Percentiles rank a stretch among this genome's conserved stretches.
Evolutionary conservation across 345 rosid species (phyloP).

Genomic region (Brassica juncea): DNA sequence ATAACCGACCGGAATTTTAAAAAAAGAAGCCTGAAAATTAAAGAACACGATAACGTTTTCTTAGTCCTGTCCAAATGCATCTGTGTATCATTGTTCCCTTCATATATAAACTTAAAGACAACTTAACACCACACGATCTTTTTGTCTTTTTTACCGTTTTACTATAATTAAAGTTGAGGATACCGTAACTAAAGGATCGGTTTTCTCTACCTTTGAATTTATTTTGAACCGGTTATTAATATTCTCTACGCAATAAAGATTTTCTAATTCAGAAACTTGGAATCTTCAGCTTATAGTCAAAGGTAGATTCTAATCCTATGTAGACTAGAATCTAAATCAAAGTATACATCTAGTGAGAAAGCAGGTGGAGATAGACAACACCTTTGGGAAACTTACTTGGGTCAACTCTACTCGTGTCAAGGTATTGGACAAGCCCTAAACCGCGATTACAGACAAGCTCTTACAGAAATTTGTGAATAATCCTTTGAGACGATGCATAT

Average conservation of each 20-base stretch:
- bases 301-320: not conserved
- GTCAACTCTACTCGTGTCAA: slow-evolving; percentile 6
- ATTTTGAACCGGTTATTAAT: not conserved
- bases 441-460: slow-evolving; percentile 2
- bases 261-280: not conserved
- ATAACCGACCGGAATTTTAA: slow-evolving; percentile 16
- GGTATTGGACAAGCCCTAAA: not conserved
- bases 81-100: not conserved
- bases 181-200: slow-evolving; percentile 5
- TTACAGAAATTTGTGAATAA: not conserved
- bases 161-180: slow-evolving; percentile 9
- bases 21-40: slow-evolving; percentile 22
- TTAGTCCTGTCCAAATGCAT: slow-evolving; percentile 17
- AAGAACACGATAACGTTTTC: slow-evolving; percentile 26
- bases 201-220: slow-evolving; percentile 7
- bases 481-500: not conserved
- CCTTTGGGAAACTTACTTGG: slow-evolving; percentile 27
- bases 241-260: not conserved
- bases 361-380: not conserved
- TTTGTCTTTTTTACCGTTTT: slow-evolving; percentile 18
- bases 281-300: slow-evolving; percentile 5
- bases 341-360: not conserved
- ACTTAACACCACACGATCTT: slow-evolving; percentile 9
- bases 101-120: slow-evolving; percentile 15
- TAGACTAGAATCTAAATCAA: not conserved